Evolutionary conservation across 495 filamentous ascomycete species (phyloP).

Genomic region (Penicillium roqueforti): DNA sequence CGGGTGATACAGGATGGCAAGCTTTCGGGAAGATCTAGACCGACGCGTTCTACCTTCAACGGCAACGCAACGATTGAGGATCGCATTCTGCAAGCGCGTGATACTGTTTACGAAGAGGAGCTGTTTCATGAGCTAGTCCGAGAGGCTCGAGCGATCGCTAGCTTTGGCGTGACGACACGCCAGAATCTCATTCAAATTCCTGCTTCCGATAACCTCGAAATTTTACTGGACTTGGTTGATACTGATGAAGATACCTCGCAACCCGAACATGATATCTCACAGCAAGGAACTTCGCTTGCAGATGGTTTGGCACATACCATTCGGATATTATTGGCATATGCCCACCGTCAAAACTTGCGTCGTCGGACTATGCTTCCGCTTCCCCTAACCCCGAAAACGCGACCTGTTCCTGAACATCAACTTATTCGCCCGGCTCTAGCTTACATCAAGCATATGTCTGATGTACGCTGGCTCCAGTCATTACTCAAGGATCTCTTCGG

Average conservation of each 20-base stretch:
- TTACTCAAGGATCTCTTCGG: slow-evolving; percentile 35
- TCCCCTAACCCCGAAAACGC: slow-evolving; percentile 50
- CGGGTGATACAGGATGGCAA: slow-evolving; percentile 41
- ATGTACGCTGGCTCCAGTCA: slow-evolving; percentile 35
- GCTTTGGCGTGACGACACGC: slow-evolving; percentile 59
- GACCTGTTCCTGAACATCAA: slow-evolving; percentile 48
- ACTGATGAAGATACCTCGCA: slow-evolving; percentile 36
- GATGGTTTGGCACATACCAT: slow-evolving; percentile 56
- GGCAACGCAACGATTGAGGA: slow-evolving; percentile 49
- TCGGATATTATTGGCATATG: slow-evolving; percentile 65
- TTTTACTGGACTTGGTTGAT: slow-evolving; percentile 63
- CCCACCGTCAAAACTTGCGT: slow-evolving; percentile 63
- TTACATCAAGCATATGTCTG: slow-evolving; percentile 56
- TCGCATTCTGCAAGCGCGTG: slow-evolving; percentile 72
- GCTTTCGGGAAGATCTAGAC: slow-evolving; percentile 39
- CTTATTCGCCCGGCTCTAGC: slow-evolving; percentile 64
- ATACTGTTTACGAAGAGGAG: slow-evolving; percentile 88
- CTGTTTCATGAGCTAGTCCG: slow-evolving; percentile 86
- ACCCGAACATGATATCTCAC: slow-evolving; percentile 6
- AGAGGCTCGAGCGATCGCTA: slow-evolving; percentile 67
- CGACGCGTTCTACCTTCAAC: slow-evolving; percentile 31
- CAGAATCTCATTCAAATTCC: slow-evolving; percentile 56
- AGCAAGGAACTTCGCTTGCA: slow-evolving; percentile 41
- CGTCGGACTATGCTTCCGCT: slow-evolving; percentile 58
- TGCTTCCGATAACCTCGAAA: slow-evolving; percentile 48